These are phyloP conservation scores for Candida michaelii DNA, from an alignment of 805 yeast species.

Conservation along the genomic window DNA sequence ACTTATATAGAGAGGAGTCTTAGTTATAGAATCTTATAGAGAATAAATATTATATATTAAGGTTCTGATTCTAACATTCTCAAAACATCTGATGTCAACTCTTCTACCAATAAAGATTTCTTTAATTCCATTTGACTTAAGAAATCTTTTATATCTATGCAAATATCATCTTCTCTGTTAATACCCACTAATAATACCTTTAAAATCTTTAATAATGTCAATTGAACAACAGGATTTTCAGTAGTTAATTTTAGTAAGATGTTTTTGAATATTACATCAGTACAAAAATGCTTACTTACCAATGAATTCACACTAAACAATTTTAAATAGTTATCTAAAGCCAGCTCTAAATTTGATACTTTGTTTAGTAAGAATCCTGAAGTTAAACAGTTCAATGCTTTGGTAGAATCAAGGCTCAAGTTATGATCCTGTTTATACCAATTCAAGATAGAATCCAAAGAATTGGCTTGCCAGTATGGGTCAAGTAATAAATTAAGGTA, in stretches of 20 bases:
- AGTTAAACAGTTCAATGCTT: constrained; percentile 30
- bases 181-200: constrained; percentile 17
- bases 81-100: constrained; percentile 29
- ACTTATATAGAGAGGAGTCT: constrained; percentile 43
- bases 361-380: constrained; percentile 41
- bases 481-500: constrained; percentile 45
- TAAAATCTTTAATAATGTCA: constrained; percentile 33
- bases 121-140: constrained; percentile 7
- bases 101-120: constrained; percentile 38
- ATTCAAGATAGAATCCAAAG: constrained; percentile 48
- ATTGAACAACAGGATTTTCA: constrained; percentile 38
- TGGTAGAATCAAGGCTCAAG: constrained; percentile 23
- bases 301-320: constrained; percentile 24
- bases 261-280: constrained; percentile 25
- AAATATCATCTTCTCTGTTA: not conserved
- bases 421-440: constrained; percentile 36
- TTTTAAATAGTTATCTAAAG: constrained; percentile 40
- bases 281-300: constrained; percentile 25
- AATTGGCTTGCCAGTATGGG: constrained; percentile 58
- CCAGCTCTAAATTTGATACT: constrained; percentile 43
- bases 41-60: too few relatives aligned
- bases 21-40: constrained; percentile 22
- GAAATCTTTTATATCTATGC: not conserved
- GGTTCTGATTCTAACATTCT: constrained; percentile 4
- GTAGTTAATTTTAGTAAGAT: constrained; percentile 29